These are phyloP conservation scores for Colletotrichum caudatum DNA, from an alignment of 2,329 filamentous ascomycete genomes.

Conservation along the genomic window DNA sequence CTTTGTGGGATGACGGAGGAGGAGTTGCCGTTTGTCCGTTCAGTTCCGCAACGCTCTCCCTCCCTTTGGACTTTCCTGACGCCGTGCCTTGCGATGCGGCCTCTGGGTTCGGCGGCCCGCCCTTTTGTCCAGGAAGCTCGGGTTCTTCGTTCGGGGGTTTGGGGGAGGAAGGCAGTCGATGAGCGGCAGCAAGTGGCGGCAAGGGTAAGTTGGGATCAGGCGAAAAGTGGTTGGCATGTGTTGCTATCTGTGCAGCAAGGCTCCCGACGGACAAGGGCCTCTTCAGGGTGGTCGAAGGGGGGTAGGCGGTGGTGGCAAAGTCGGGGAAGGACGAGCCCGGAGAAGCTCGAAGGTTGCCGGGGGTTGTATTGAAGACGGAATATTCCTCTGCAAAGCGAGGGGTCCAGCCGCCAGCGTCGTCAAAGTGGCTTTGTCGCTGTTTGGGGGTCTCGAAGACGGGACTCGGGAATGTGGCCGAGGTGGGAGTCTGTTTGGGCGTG, in stretches of 20 bases:
- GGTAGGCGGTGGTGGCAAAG: constrained; percentile 54
- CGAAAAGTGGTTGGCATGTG: constrained; percentile 73
- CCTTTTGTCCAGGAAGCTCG: constrained; percentile 49
- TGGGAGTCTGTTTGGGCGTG: constrained; percentile 70
- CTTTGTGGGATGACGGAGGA: constrained; percentile 68
- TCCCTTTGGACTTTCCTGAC: constrained; percentile 61
- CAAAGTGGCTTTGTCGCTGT: constrained; percentile 59
- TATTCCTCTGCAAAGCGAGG: constrained; percentile 74
- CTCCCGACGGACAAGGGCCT: constrained; percentile 64
- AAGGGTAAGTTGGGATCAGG: constrained; percentile 64
- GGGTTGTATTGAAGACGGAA: constrained; percentile 74
- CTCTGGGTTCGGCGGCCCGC: constrained; percentile 43
- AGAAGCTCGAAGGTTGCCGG: constrained; percentile 65
- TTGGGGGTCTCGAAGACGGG: constrained; percentile 69
- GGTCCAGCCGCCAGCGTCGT: constrained; percentile 67
- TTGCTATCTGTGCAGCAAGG: constrained; percentile 63
- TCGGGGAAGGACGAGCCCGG: constrained; percentile 59
- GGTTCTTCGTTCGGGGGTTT: constrained; percentile 53
- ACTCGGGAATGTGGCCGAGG: constrained; percentile 64
- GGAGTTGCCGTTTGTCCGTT: constrained; percentile 69
- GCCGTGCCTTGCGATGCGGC: constrained; percentile 48
- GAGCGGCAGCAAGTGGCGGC: constrained; percentile 70
- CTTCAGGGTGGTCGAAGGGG: constrained; percentile 57
- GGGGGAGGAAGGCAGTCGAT: constrained; percentile 70
- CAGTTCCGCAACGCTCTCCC: constrained; percentile 53